Evolutionary conservation across 2,329 filamentous ascomycete species (phyloP), one percentile per base, ranked within the genome.

Genomic region (Aspergillus sojae): DNA sequence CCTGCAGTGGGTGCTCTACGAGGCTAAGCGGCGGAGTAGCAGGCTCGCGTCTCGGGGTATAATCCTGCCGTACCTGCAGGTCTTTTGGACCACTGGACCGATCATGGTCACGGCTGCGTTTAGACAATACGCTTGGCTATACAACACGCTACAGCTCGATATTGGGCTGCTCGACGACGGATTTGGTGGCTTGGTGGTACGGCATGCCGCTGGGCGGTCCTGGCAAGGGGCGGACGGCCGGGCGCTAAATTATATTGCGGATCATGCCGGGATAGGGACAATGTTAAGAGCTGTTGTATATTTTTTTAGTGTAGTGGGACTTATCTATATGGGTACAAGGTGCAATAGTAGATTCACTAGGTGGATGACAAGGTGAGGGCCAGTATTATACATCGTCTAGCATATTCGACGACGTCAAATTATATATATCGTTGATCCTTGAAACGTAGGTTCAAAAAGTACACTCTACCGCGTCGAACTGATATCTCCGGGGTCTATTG

Each of bases 61-160:
- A 1, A 21, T 62, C 12, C 41, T 65, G 21, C 67, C 67, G 12
- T 69, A 69, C 45, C 62, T 69, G n/a, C 61, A 61, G 52, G 67
- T 69, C 9, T 69, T 69, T 55, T 69, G 67, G 67, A 65, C 67
- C 14, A 69, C 66, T 10, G 67, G 67, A 5, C 67, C 67, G 9
- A 67, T 68, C 32, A 69, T 69, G 66, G 34, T 69, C 32, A 69
- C 67, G 2, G 59, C 63, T 4, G 65, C 65, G n/a, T 62, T 65
- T 28, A 41, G 57, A n/a, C 19, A 65, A 26, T 69, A 69, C 39
- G 57, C 59, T 0, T 61, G 48, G 54, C 26, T 62, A 36, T 56
- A 62, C 36, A 56, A 57, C 16, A 48, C 57, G 19, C 46, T 59
- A 12, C 23, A 54, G 21, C 39, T 59, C 21, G 52, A 39, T 19